Percentiles rank a stretch among this genome's conserved stretches.
These are phyloP conservation scores for Aspergillus aculeatinus DNA, from an alignment of 2,329 filamentous ascomycete species.

Conservation along the genomic window DNA sequence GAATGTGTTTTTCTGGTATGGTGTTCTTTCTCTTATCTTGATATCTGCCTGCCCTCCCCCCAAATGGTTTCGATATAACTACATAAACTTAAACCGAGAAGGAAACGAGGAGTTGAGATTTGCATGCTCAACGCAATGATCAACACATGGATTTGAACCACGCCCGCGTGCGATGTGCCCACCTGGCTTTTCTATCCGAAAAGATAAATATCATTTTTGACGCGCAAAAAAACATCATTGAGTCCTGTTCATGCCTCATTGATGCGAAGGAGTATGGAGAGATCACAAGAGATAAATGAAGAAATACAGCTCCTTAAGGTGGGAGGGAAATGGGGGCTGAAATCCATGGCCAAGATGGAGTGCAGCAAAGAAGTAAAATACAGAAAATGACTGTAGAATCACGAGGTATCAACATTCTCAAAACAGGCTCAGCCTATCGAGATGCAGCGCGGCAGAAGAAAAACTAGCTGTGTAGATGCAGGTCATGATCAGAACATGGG, in stretches of 20 bases:
- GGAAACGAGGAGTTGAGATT: neutral
- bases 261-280: neutral
- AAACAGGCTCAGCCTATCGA: slow-evolving; percentile 6
- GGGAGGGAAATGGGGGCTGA: neutral
- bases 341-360: neutral
- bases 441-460: slow-evolving; percentile 4
- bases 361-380: neutral
- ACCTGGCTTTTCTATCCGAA: neutral
- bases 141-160: neutral
- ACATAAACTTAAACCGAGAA: neutral
- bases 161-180: neutral
- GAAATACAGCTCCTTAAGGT: neutral
- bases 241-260: neutral
- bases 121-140: neutral
- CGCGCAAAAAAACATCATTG: neutral
- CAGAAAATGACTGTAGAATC: neutral
- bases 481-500: slow-evolving; percentile 8
- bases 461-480: slow-evolving; percentile 7
- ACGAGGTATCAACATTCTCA: neutral
- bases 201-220: neutral
- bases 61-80: neutral
- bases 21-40: neutral
- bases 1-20: neutral
- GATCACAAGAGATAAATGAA: neutral
- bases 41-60: too few relatives aligned